phyloP scores from a whole-genome alignment of 2,329 filamentous ascomycete species.

The Sporothrix variecibatus region DNA sequence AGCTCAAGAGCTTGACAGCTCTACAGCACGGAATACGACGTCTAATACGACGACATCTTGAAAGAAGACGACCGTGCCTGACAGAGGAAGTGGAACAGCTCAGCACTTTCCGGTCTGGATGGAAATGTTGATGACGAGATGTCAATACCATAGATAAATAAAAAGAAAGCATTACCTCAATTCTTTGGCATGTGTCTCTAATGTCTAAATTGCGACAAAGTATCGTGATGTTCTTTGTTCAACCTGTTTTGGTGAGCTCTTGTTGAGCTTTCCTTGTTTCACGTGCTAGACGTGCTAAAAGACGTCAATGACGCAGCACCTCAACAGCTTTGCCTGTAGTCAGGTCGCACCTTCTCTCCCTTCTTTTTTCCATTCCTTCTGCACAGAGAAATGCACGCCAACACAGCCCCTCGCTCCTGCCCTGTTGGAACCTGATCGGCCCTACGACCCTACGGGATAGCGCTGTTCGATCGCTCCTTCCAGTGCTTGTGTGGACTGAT shows the following conservation, averaged over 20 bases:
- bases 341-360: neutral
- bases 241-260: neutral
- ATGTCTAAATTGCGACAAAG: neutral
- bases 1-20: no score
- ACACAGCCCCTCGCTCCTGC: slow-evolving; percentile 13
- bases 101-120: neutral
- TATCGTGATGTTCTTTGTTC: neutral
- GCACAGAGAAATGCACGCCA: neutral
- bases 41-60: no score
- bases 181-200: neutral
- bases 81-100: neutral
- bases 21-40: neutral
- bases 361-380: neutral
- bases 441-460: neutral
- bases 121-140: slow-evolving; percentile 1
- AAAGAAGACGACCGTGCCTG: neutral
- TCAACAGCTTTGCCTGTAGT: no score
- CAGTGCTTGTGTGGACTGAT: neutral
- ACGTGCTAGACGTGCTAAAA: slow-evolving; percentile 1
- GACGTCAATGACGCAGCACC: slow-evolving; percentile 19
- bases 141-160: neutral
- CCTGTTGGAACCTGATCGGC: slow-evolving; percentile 12
- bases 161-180: neutral
- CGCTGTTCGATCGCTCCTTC: slow-evolving; percentile 12
- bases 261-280: neutral